Base-by-base conservation (phyloP, 1,139 yeast genomes). In the Kazachstania sp. region DNA sequence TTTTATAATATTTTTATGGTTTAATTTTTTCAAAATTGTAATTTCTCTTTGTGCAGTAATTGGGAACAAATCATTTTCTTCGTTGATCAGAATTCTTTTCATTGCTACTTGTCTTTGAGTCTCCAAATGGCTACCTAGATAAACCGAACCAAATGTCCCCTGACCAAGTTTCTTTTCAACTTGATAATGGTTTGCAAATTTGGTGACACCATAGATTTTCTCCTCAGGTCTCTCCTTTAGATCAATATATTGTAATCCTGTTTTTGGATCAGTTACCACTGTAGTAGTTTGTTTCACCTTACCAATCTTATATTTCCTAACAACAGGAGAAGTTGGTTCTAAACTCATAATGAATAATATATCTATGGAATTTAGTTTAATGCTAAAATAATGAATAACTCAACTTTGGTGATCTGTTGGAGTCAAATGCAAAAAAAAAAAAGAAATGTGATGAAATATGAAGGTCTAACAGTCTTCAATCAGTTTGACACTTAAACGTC, bases 21-120 rank as follows among this genome's bases (percentile, higher is more conserved):
- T 68, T 47, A 94, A 69, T 49, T 75, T 74, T 63, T 86, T 87
- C 63, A 94, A 71, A 19, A 90, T 87, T 19, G 86, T 79, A 52
- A 92, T 88, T 61, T 94, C 99, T 53, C 99, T 74, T 67, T 90
- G 77, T 4, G 98, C 97, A 0, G 98, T 94, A 23, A 94, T 82
- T 1, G 99, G 98, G 63, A 92, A 88, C 32, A 95, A 92, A 57
- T 88, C 96, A 58, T 85, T 86, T 42, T 85, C 87, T 46, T 86
- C 84, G 59, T 86, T 92, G 53, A 86, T 78, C 20, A 90, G 71
- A 44, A 92, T 78, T 61, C 85, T 86, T 65, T 94, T 94, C 57
- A 94, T 71, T 1, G 97, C 97, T 19, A 88, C 97, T 23, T 78
- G 69, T 48, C 77, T 72, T 16, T 76, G 71, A 0, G 78, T 65